Conservation (phyloP, 208 protist species). For the Trypanosoma conorhini region DNA sequence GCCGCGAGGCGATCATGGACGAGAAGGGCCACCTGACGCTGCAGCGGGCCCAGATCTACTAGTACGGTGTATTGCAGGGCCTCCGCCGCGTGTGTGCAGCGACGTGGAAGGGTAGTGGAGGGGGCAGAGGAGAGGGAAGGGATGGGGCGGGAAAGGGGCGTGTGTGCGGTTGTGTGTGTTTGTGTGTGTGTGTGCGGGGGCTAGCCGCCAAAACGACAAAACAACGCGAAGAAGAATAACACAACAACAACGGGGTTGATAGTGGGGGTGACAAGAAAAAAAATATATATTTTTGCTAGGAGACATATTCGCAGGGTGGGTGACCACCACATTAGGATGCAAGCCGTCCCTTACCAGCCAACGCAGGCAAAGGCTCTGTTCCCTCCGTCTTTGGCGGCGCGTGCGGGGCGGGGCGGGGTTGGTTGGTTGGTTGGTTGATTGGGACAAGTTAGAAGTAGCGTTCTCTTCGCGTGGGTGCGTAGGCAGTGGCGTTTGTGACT, state of each 20-base stretch:
- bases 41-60: slow-evolving; percentile 75
- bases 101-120: neutral
- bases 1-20: slow-evolving; percentile 84
- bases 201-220: no score
- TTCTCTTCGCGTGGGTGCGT: neutral
- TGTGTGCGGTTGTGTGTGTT: no score
- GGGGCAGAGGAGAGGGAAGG: neutral
- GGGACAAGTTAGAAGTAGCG: neutral
- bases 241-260: neutral
- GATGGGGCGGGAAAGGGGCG: neutral
- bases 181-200: neutral
- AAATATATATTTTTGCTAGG: neutral
- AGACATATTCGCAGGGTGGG: neutral
- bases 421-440: neutral
- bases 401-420: neutral
- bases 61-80: neutral
- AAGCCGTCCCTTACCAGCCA: neutral
- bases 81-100: neutral
- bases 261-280: neutral
- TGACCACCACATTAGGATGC: neutral
- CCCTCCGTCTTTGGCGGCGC: neutral
- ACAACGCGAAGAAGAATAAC: no score
- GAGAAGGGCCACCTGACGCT: slow-evolving; percentile 57
- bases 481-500: neutral
- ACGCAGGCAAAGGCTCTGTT: neutral